Percentiles rank a stretch among this genome's conserved stretches.
phyloP scores from a whole-genome alignment of 2,329 filamentous ascomycete species.

The Penicillium sp. region DNA sequence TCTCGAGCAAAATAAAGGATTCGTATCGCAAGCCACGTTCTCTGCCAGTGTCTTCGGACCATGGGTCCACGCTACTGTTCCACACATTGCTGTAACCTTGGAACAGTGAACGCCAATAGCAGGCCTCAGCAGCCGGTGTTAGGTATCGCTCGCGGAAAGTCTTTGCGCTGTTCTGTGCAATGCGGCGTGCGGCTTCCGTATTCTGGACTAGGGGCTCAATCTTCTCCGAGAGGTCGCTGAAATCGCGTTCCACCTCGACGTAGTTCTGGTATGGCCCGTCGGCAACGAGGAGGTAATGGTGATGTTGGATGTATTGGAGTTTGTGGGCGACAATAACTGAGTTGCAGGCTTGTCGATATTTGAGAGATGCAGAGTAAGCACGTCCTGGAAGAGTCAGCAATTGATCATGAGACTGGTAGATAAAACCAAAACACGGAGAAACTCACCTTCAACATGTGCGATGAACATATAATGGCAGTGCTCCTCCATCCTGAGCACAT shows the following conservation, averaged over 20 bases:
- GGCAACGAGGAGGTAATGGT: constrained; percentile 46
- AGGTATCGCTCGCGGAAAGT: constrained; percentile 52
- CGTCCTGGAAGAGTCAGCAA: constrained; percentile 22
- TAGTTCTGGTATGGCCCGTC: constrained; percentile 49
- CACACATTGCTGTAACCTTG: constrained; percentile 29
- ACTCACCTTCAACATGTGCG: constrained; percentile 52
- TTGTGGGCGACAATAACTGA: constrained; percentile 51
- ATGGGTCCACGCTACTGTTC: constrained; percentile 18
- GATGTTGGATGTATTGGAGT: constrained; percentile 50
- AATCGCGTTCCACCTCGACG: constrained; percentile 51
- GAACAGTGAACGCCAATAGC: constrained; percentile 52
- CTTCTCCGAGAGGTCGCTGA: constrained; percentile 53
- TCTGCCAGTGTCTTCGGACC: constrained; percentile 9
- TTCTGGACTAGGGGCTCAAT: constrained; percentile 41
- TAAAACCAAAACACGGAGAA: background rate
- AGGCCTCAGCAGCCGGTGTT: constrained; percentile 52
- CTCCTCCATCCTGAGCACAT: constrained; percentile 51
- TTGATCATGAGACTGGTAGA: constrained; percentile 1
- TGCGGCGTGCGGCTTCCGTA: constrained; percentile 40
- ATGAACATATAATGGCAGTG: constrained; percentile 56
- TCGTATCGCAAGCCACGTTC: constrained; percentile 32
- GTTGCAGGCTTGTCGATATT: constrained; percentile 51
- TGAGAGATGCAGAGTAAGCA: constrained; percentile 52
- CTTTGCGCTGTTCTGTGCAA: constrained; percentile 48
- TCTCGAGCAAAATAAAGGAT: constrained; percentile 32